Evolutionary conservation across 2,329 filamentous ascomycete species (phyloP), one percentile per base, ranked within the genome.

Genomic region (Lecanicillium sp.): DNA sequence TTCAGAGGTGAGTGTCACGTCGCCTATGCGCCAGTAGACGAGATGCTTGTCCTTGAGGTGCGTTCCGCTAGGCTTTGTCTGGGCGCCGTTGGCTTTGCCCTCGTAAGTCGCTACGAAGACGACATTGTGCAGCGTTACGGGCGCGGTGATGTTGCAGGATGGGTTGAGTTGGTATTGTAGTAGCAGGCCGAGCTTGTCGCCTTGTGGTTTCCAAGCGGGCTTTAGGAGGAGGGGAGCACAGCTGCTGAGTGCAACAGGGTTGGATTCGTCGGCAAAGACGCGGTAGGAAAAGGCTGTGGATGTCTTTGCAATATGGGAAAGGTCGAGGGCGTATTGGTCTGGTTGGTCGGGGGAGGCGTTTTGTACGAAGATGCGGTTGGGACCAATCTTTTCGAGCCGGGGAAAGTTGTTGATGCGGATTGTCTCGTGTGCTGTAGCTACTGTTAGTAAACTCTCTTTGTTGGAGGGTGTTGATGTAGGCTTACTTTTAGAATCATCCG

Each of bases 241-340:
- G 4, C 64, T 55, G 5, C 60, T 62, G 5, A 73, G 59, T 3
- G 59, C 46, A 2, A 60, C 45, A 5, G 60, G 49, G n/a, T 74
- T 68, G 29, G 60, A 51, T 14, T 75, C 69, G 22, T 88, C 80
- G 20, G 85, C 62, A 48, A 92, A 85, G 9, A 95, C 70, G 52
- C 89, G 85, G 60, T 96, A 98, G 43, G 92, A 94, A 66, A 98
- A 96, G 7, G 83, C 90, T 6, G 90, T 80, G 0, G 82, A 75
- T 2, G 85, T 81, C 51, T 81, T 78, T 49, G 79, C 70, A 44
- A 95, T 74, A 54, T 81, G 78, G 12, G 78, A 70, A 6, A 92
- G 64, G 45, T 89, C 77, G 22, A 98, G 66, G 0, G 68, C 75
- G 62, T 94, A 98, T 54, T 90, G 82, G 42, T 94, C 89, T 4